These are phyloP conservation scores for Suhomyces kilbournensis DNA, from an alignment of 805 yeast species.

Conservation along the genomic window DNA sequence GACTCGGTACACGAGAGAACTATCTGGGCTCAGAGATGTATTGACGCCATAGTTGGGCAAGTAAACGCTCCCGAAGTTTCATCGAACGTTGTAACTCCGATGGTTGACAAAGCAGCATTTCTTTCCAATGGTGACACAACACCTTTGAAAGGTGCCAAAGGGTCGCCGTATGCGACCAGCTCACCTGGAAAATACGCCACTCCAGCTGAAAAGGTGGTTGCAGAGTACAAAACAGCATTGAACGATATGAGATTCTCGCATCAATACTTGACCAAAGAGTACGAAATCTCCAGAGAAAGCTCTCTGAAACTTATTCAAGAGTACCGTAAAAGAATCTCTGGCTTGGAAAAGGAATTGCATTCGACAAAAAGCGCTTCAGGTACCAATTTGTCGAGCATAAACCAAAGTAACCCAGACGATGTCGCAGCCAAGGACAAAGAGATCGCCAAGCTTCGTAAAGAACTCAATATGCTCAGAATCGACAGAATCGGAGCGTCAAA, in stretches of 20 bases:
- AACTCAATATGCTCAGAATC: slow-evolving; percentile 42
- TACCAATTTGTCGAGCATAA: neutral
- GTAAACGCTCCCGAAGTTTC: neutral
- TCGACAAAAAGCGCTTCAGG: neutral
- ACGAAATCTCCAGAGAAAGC: slow-evolving; percentile 60
- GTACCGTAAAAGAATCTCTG: slow-evolving; percentile 47
- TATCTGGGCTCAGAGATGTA: slow-evolving; percentile 40
- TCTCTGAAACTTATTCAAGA: slow-evolving; percentile 52
- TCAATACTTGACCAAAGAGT: slow-evolving; percentile 63
- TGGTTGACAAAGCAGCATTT: neutral
- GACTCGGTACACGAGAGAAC: slow-evolving; percentile 24
- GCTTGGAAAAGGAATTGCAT: slow-evolving; percentile 46
- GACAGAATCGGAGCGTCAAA: slow-evolving; percentile 39
- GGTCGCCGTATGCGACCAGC: slow-evolving; percentile 23
- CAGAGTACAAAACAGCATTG: slow-evolving; percentile 55
- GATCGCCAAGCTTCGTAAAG: slow-evolving; percentile 42
- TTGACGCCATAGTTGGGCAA: slow-evolving; percentile 27
- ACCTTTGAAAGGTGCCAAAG: slow-evolving; percentile 20
- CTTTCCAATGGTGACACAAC: neutral
- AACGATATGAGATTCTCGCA: slow-evolving; percentile 71
- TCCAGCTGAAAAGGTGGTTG: slow-evolving; percentile 19
- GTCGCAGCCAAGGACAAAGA: slow-evolving; percentile 34
- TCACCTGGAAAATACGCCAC: neutral
- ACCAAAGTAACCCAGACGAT: slow-evolving; percentile 5
- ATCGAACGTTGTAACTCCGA: neutral